These are phyloP conservation scores for Chamaecrista fasciculata DNA, from an alignment of 306 rosid species.

Conservation along the genomic window DNA sequence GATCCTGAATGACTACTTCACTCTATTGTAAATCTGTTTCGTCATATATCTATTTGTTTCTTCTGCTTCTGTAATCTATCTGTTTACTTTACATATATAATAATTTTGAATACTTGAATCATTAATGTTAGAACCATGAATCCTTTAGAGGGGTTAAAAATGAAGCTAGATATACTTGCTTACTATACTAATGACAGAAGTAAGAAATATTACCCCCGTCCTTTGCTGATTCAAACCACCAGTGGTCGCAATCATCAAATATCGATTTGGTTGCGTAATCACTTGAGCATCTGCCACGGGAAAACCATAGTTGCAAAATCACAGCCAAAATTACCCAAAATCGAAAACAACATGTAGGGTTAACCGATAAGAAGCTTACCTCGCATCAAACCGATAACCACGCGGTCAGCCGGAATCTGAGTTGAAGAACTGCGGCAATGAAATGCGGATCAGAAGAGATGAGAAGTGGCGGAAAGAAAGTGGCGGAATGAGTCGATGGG, in stretches of 20 bases:
- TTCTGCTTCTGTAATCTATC: slow-evolving; percentile 16
- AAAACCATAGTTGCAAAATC: background rate
- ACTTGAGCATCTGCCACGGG: slow-evolving; percentile 60
- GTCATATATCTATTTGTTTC: background rate
- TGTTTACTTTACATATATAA: background rate
- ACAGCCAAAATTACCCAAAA: slow-evolving; percentile 21
- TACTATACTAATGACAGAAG: slow-evolving; percentile 14
- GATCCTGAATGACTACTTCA: background rate
- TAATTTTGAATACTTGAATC: background rate
- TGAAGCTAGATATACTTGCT: slow-evolving; percentile 7
- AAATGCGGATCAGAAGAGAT: no score
- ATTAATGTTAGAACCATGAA: background rate
- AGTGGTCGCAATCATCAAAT: slow-evolving; percentile 88
- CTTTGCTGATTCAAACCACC: slow-evolving; percentile 99
- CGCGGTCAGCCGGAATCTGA: no score
- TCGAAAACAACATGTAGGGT: background rate
- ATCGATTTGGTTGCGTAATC: slow-evolving; percentile 54
- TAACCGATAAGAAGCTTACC: no score
- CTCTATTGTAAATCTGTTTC: slow-evolving; percentile 8
- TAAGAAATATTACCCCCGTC: slow-evolving; percentile 72
- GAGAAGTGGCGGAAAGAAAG: no score
- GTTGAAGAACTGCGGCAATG: no score
- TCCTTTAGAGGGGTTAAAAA: background rate
- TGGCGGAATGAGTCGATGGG: no score
- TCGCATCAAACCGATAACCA: no score